Conservation (phyloP, 2,329 filamentous ascomycete genomes). For the Helotiales sp. region DNA sequence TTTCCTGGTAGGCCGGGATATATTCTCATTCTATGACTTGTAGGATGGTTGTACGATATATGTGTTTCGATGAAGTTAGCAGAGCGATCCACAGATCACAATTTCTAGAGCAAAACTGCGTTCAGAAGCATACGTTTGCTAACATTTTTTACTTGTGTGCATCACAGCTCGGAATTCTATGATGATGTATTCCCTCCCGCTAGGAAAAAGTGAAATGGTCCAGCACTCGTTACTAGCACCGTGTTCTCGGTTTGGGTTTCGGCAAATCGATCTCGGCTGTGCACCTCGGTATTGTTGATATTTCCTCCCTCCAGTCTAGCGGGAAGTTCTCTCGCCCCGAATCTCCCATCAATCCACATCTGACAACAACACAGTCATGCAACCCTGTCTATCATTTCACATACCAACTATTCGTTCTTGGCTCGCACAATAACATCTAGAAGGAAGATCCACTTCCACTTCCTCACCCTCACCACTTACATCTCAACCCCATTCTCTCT, state of each 20-base stretch:
- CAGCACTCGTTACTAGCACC: background rate
- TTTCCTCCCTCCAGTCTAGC: background rate
- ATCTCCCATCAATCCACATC: background rate
- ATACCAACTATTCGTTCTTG: background rate
- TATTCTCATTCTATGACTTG: background rate
- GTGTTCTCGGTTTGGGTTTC: background rate
- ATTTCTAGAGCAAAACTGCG: background rate
- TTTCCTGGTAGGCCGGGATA: background rate
- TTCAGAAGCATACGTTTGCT: background rate
- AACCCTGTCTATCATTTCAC: background rate
- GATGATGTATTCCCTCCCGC: background rate
- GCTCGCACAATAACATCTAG: too few species aligned
- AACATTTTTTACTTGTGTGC: background rate
- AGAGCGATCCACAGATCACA: background rate
- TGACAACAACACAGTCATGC: background rate
- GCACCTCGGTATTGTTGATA: background rate
- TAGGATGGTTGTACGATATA: background rate
- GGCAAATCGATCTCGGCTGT: background rate
- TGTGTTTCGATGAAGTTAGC: background rate
- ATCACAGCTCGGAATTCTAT: background rate
- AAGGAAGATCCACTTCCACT: background rate
- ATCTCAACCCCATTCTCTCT: background rate
- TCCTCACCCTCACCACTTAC: background rate
- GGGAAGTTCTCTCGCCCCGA: background rate
- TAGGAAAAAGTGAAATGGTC: background rate